Conservation (phyloP, 1,139 yeast species). For the Saccharomyces hybrid region DNA sequence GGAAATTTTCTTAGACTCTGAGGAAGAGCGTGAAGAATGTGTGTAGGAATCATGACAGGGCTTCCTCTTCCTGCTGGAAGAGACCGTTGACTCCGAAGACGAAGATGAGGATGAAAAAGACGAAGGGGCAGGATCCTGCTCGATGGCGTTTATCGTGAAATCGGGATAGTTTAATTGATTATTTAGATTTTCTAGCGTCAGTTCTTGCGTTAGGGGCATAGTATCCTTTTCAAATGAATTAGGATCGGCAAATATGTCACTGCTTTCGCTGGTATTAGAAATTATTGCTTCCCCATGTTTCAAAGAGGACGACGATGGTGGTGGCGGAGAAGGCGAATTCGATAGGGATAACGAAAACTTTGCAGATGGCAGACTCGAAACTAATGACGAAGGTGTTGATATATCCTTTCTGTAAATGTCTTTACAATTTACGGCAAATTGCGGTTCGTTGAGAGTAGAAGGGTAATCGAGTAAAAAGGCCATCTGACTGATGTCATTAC, state of each 20-base stretch:
- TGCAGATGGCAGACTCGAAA: neutral
- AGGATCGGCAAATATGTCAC: neutral
- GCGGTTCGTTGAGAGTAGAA: neutral
- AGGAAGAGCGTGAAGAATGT: neutral
- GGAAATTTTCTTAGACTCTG: slow-evolving; percentile 29
- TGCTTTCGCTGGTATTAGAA: neutral
- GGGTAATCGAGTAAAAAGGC: neutral
- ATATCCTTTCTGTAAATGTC: neutral
- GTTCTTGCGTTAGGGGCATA: neutral
- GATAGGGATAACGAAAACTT: neutral
- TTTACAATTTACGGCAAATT: neutral
- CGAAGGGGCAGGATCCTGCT: neutral
- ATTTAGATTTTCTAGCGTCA: neutral
- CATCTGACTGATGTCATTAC: neutral
- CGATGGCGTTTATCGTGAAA: neutral
- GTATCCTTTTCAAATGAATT: neutral
- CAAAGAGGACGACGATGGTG: neutral
- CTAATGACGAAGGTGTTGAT: neutral
- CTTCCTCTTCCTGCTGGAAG: neutral
- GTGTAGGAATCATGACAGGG: neutral
- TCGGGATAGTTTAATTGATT: neutral
- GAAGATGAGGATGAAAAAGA: neutral
- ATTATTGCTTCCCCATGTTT: neutral
- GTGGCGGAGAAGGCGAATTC: neutral
- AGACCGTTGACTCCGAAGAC: neutral